phyloP scores from a whole-genome alignment of 129 eudicot genomes.

The Smallanthus sonchifolius region DNA sequence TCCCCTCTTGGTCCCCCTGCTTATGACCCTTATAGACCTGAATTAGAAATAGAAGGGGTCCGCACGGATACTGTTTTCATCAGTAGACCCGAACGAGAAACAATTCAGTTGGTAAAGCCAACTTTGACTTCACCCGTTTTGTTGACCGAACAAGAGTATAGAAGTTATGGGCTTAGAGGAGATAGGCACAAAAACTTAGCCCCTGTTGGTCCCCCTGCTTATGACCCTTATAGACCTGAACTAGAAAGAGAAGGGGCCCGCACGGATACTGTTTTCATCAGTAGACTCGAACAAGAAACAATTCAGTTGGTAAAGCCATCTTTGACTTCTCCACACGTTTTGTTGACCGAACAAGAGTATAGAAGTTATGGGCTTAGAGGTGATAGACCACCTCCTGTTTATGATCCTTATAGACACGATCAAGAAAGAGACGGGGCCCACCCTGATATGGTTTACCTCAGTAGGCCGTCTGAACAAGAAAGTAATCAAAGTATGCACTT shows the following conservation, averaged over 20 bases:
- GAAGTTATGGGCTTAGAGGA: slow-evolving; percentile 40
- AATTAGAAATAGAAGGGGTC: slow-evolving; percentile 13
- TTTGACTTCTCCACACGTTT: slow-evolving; percentile 10
- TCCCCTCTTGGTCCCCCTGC: slow-evolving; percentile 14
- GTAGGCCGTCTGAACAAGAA: slow-evolving; percentile 21
- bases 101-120: slow-evolving; percentile 13
- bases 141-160: slow-evolving; percentile 48
- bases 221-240: slow-evolving; percentile 19
- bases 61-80: neutral
- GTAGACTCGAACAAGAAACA: slow-evolving; percentile 24
- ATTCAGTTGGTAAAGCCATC: slow-evolving; percentile 17
- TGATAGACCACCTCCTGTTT: slow-evolving; percentile 13
- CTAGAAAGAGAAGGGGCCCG: slow-evolving; percentile 20
- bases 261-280: neutral
- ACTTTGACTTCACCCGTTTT: slow-evolving; percentile 23
- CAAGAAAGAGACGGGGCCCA: slow-evolving; percentile 28
- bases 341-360: slow-evolving; percentile 45
- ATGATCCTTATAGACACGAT: slow-evolving; percentile 16
- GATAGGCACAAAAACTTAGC: slow-evolving; percentile 10
- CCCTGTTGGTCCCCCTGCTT: slow-evolving; percentile 17
- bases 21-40: slow-evolving; percentile 22
- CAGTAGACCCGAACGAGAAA: slow-evolving; percentile 23
- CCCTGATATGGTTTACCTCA: neutral
- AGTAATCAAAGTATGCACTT: slow-evolving; percentile 19
- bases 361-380: slow-evolving; percentile 39